Conservation (phyloP, 345 rosid genomes). For the Salix brachista region DNA sequence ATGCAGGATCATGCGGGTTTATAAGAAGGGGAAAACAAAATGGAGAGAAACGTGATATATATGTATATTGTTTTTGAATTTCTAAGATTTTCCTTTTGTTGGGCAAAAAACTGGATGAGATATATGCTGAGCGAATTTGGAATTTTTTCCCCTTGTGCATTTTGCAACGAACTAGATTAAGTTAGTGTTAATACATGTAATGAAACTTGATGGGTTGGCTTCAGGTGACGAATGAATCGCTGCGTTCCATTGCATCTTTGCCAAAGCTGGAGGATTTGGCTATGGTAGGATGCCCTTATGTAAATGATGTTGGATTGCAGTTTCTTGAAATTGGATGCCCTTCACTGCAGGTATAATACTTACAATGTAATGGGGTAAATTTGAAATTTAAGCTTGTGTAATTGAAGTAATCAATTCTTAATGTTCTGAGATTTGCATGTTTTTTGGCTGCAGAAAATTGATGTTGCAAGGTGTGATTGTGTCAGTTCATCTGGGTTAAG, state of each 20-base stretch:
- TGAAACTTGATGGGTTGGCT: conserved; percentile 20
- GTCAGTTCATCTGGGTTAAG: conserved; percentile 53
- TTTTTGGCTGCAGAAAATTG: conserved; percentile 44
- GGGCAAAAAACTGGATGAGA: neutral
- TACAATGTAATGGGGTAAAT: neutral
- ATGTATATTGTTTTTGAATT: too few species aligned
- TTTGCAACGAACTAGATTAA: neutral
- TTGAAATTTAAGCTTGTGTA: neutral
- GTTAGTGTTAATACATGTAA: conserved; percentile 1
- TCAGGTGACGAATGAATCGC: conserved; percentile 72
- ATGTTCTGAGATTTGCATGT: neutral
- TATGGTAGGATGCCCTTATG: conserved; percentile 55
- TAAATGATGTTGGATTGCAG: conserved; percentile 61
- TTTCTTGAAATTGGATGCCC: conserved; percentile 63
- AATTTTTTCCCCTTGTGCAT: neutral
- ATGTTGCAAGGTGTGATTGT: conserved; percentile 72
- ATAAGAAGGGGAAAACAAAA: neutral
- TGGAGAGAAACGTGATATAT: neutral
- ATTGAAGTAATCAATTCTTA: neutral
- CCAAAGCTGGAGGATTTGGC: conserved; percentile 57
- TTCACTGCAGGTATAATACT: conserved; percentile 49
- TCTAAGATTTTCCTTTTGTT: neutral
- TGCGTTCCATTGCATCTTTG: conserved; percentile 57
- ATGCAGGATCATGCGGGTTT: neutral
- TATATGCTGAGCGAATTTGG: neutral